Conservation (phyloP, 768 basidiomycete genomes). For the Boletus insuetus region DNA sequence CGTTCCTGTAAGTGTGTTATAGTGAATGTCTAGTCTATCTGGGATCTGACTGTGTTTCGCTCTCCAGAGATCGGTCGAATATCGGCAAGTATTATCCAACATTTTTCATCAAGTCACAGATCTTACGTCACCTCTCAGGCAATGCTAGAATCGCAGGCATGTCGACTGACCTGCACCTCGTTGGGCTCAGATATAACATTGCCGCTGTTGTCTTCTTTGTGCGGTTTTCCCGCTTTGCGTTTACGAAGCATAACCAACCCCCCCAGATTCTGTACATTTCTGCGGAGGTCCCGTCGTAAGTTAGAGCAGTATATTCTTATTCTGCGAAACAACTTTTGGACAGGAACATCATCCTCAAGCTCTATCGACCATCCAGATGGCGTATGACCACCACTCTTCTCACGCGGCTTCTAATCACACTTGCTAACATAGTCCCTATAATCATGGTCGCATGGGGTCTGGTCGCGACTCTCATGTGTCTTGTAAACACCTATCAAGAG, state of each 20-base stretch:
- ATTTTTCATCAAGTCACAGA: neutral
- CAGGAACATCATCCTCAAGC: conserved; percentile 37
- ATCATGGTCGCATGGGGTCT: conserved; percentile 41
- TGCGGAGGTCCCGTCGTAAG: conserved; percentile 38
- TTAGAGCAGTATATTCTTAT: neutral
- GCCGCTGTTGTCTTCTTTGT: conserved; percentile 39
- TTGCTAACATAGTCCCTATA: conserved; percentile 31
- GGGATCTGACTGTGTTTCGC: neutral
- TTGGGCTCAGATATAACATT: conserved; percentile 35
- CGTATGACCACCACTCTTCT: conserved; percentile 18
- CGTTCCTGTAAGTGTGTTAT: conserved; percentile 39
- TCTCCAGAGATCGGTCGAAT: conserved; percentile 42
- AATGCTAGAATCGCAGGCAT: conserved; percentile 46
- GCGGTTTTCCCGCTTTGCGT: neutral
- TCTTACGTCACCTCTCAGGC: conserved; percentile 23
- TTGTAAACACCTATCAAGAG: conserved; percentile 31
- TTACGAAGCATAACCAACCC: neutral
- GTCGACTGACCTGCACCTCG: conserved; percentile 35
- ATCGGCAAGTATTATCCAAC: conserved; percentile 32
- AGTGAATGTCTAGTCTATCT: neutral
- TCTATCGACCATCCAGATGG: conserved; percentile 35
- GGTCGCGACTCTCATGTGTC: conserved; percentile 37
- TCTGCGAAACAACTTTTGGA: neutral
- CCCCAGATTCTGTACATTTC: conserved; percentile 35
- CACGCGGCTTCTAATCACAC: neutral